Base-by-base conservation (phyloP, 768 basidiomycete genomes). In the Trametes cubensis region DNA sequence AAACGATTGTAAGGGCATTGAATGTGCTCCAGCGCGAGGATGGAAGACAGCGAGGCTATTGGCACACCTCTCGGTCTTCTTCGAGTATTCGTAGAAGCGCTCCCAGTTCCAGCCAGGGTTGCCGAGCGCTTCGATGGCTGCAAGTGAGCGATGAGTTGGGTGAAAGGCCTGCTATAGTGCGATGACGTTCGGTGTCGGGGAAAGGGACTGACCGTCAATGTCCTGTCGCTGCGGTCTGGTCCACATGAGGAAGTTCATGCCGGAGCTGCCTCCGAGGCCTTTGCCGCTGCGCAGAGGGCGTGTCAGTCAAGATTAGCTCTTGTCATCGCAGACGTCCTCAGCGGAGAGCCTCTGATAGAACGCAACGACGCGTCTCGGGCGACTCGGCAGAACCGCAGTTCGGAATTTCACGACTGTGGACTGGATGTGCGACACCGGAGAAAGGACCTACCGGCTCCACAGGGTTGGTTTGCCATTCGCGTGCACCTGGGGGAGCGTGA, bases 41-140 rank as follows among this genome's bases (percentile, higher is more conserved):
- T 11, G 34, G 34, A 34, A 34, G 34, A 11, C 34, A 34, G 34
- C 10, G 34, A 6, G 34, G 10, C 34, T 6, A 34, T 34, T 5
- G 34, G 10, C 34, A 34, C 34, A 65, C 68, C 44, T 57, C 25
- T 69, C 66, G 6, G 56, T 74, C 61, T 79, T 79, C 49, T 77
- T 75, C 8, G 71, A 55, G 55, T 75, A 79, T 20, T 77, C 74
- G 25, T 50, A 38, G 45, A 60, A 63, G 2, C 42, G 26, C 0
- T 73, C 67, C 81, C 80, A 85, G 64, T 82, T 83, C 83, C 83
- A 85, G 6, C 83, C 83, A 0, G 75, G 74, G 59, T 84, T 84
- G 6, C 83, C 83, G n/a, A 85, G 73, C 54, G 73, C 72, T 65
- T 83, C 83, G 50, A 79, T 72, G 6, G 62, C 66, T 67, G 46